Conservation (phyloP, 768 basidiomycete species). For the Pisolithus orientalis region DNA sequence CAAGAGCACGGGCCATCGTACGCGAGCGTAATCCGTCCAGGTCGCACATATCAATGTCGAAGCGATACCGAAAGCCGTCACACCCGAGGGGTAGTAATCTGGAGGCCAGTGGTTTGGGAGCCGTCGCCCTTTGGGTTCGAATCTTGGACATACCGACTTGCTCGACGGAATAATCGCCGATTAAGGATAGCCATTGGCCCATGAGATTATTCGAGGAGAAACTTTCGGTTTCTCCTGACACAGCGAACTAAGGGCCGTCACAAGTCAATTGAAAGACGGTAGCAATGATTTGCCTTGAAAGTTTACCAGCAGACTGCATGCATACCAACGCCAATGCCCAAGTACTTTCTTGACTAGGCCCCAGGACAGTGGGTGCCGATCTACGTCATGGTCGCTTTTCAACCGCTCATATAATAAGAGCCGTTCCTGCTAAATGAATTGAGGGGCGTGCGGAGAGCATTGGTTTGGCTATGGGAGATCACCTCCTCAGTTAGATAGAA, state of each 20-base stretch:
- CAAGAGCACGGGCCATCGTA: constrained; percentile 60
- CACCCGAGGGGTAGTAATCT: constrained; percentile 58
- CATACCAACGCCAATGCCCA: constrained; percentile 63
- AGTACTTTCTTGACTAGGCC: constrained; percentile 42
- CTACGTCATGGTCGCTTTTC: constrained; percentile 33
- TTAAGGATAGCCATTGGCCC: constrained; percentile 64
- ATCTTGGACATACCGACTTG: constrained; percentile 41
- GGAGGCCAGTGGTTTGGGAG: constrained; percentile 10
- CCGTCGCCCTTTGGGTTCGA: background rate
- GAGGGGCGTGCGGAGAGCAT: background rate
- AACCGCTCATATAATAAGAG: constrained; percentile 45
- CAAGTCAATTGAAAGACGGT: background rate
- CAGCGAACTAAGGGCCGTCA: constrained; percentile 43
- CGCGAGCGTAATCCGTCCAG: constrained; percentile 54
- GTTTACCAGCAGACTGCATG: constrained; percentile 54
- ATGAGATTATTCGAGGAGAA: constrained; percentile 68
- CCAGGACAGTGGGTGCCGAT: constrained; percentile 41
- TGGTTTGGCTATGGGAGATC: constrained; percentile 4
- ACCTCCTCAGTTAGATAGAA: constrained; percentile 60
- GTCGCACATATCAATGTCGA: constrained; percentile 58
- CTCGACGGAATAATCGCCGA: constrained; percentile 56
- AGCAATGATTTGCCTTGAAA: background rate
- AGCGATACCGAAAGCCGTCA: constrained; percentile 57
- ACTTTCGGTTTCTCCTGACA: constrained; percentile 62
- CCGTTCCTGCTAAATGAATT: constrained; percentile 41